Base-by-base conservation (phyloP, 2,329 filamentous ascomycete species). In the Colletotrichum tanaceti region DNA sequence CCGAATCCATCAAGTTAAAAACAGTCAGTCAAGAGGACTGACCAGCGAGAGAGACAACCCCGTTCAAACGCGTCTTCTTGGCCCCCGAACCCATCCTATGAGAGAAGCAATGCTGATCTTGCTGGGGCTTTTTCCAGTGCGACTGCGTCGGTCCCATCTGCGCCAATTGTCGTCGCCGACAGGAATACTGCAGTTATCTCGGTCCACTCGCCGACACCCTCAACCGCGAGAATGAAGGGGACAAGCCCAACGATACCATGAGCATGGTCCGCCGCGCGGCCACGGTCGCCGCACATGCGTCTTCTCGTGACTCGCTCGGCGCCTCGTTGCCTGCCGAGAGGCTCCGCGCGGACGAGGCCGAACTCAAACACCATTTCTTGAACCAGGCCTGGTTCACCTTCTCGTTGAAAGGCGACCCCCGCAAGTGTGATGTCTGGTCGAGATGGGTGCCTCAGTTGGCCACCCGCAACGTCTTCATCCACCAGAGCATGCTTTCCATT, bases 361-460 rank as follows among this genome's bases (percentile, higher is more conserved):
- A 71, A 24, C 66, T 71, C 22, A 71, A 70, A 39, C 67, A 71
- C n/a, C 70, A 71, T 35, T 71, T 71, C 32, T 49, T 70, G 35
- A 70, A 64, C 16, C 58, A 71, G n/a, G 67, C 70, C 3, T 71
- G 70, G 66, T 66, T 63, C n/a, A 71, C 70, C 9, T 70, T 71
- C 22, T 71, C 70, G 3, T 46, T 71, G 6, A 53, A 53, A 22
- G 58, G 38, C 20, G 70, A 71, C 39, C 70, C 70, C 7, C 58
- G 58, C 1, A 70, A 63, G 41, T 71, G 70, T 28, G 70, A 71
- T n/a, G 67, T 71, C n/a, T 71, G 67, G 67, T 70, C 66, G 5
- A 50, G 66, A 13, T 70, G 66, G 70, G 63, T 71, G 16, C 70
- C 70, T 4, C 70, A 71, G 54, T 32, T 71, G 24, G 70, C 70